Conservation (phyloP, 495 filamentous ascomycete genomes). For the Aspergillus sclerotioniger region DNA sequence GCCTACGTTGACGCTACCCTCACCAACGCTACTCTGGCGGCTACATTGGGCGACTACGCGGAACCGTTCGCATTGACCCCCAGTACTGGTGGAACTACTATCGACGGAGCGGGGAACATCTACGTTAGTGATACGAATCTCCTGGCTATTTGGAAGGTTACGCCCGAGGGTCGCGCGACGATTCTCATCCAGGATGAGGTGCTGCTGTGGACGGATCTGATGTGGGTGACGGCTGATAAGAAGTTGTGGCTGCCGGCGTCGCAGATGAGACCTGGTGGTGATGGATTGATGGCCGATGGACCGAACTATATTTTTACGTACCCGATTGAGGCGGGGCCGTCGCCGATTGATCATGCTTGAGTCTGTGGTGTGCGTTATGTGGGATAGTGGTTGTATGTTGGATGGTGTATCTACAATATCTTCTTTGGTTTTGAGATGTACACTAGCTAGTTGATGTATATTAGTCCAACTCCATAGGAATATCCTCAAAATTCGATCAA, state of each 20-base stretch:
- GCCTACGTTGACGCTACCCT: slow-evolving; percentile 14
- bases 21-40: slow-evolving; percentile 1
- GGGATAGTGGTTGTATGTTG: neutral
- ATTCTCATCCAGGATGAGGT: slow-evolving; percentile 27
- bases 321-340: neutral
- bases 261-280: slow-evolving; percentile 21
- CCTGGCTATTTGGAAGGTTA: slow-evolving; percentile 27
- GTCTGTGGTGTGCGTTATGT: neutral
- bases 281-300: neutral
- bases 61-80: slow-evolving; percentile 28
- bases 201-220: slow-evolving; percentile 30
- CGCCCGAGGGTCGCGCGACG: slow-evolving; percentile 6
- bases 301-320: slow-evolving; percentile 2
- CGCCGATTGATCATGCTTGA: neutral
- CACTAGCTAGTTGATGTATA: too few relatives aligned
- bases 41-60: slow-evolving; percentile 10
- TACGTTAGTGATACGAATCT: slow-evolving; percentile 26
- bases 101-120: slow-evolving; percentile 30
- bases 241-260: slow-evolving; percentile 29
- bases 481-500: too few relatives aligned
- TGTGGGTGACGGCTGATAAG: slow-evolving; percentile 27
- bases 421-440: too few relatives aligned
- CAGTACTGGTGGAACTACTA: slow-evolving; percentile 28
- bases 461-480: too few relatives aligned
- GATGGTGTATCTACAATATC: too few relatives aligned